phyloP scores from a whole-genome alignment of 352 stramenopile species.

The Peronospora destructor region DNA sequence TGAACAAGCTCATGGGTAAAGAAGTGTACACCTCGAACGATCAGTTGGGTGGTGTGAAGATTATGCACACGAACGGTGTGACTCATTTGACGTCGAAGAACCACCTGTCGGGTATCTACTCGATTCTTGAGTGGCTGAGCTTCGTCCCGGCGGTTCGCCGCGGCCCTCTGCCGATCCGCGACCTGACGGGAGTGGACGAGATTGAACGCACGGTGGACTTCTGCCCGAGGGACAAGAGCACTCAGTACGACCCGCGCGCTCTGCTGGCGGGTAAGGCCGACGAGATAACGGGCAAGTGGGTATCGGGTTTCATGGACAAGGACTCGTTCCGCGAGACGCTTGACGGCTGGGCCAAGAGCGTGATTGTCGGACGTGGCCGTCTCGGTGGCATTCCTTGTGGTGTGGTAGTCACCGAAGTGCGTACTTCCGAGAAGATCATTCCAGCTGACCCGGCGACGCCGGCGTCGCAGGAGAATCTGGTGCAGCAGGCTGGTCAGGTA shows the following conservation, averaged over 20 bases:
- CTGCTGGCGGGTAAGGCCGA: constrained; percentile 86
- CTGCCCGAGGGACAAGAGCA: constrained; percentile 85
- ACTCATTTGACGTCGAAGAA: constrained; percentile 96
- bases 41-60: constrained; percentile 97
- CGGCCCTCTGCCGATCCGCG: constrained; percentile 69
- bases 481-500: constrained; percentile 98
- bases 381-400: constrained; percentile 98
- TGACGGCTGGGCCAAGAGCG: constrained; percentile 98
- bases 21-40: constrained; percentile 99
- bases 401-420: constrained; percentile 98
- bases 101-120: constrained; percentile 93
- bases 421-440: constrained; percentile 94
- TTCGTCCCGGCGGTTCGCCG: constrained; percentile 93
- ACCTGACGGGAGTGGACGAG: constrained; percentile 73
- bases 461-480: constrained; percentile 93
- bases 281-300: constrained; percentile 72
- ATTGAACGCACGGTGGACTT: constrained; percentile 90
- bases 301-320: constrained; percentile 96
- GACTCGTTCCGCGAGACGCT: constrained; percentile 98
- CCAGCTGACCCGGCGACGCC: constrained; percentile 97
- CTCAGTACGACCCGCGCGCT: constrained; percentile 93
- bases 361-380: constrained; percentile 95
- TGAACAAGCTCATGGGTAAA: constrained; percentile 99
- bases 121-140: constrained; percentile 97
- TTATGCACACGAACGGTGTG: constrained; percentile 99